Base-by-base conservation (phyloP, 805 yeast species). In the Saturnispora besseyi region DNA sequence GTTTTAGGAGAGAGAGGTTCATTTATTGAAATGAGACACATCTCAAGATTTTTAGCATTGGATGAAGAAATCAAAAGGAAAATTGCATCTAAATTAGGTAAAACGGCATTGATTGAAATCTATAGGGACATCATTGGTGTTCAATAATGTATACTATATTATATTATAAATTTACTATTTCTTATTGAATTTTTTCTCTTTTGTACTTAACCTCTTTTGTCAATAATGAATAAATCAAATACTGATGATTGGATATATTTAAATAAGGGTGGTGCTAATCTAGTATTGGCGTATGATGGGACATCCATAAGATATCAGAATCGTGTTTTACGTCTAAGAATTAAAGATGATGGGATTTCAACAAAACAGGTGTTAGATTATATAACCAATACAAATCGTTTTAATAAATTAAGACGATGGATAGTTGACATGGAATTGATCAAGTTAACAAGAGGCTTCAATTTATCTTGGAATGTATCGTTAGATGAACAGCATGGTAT, bases 1-100 rank as follows among this genome's bases (percentile, higher is more conserved):
- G 95, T 96, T 3, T 74, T 77, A 54, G 69, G 79, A 72, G 83
- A 83, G 57, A 67, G 73, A 47, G 78, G 85, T 56, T 89, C 89
- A 0, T 67, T 84, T 48, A 71, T 85, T 48, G 91, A 85, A 57
- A 76, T 75, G 54, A 79, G 76, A 40, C 68, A 84, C 45, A 70
- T 85, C 44, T 71, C 69, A 51, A 62, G 70, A 43, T 85, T 79
- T 58, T 69, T 78, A 28, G 70, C 68, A 31, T 62, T 85, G 57
- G 79, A 78, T 47, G 79, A 79, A 45, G 83, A 77, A 46, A 74
- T 77, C 55, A 77, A 82, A 63, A 70, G 65, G 36, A 71, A 70
- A 36, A 66, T 82, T 32, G 75, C 81, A 7, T 66, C 71, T 30
- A 83, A 81, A 58, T 77, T 81, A 7, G 79, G 84, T 2, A 78